A percentile compares a stretch with the other conserved stretches of the same genome.
Evolutionary conservation across 768 basidiomycete species (phyloP).

Genomic region (Lactarius indigo): DNA sequence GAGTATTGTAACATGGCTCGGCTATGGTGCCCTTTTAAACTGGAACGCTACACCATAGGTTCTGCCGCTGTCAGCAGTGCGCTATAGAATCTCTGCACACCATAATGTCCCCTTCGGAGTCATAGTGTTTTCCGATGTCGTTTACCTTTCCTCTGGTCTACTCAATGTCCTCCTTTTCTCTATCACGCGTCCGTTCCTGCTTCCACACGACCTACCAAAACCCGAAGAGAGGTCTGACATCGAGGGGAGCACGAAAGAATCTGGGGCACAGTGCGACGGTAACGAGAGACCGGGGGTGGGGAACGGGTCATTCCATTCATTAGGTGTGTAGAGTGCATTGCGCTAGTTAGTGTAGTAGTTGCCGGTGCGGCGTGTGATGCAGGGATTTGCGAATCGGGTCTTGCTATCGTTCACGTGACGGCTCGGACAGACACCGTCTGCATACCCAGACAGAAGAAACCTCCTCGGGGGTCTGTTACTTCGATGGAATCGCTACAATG

Average conservation of each 20-base stretch:
- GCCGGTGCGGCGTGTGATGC: too few relatives aligned
- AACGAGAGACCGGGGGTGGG: not conserved
- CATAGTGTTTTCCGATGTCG: constrained; percentile 37
- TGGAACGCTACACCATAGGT: constrained; percentile 23
- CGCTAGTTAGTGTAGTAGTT: not conserved
- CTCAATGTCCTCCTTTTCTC: constrained; percentile 41
- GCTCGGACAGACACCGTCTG: constrained; percentile 17
- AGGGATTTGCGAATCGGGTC: constrained; percentile 22
- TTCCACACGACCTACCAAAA: constrained; percentile 28
- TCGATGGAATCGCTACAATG: too few relatives aligned
- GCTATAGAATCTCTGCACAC: constrained; percentile 37
- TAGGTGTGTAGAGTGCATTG: not conserved
- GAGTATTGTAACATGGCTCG: constrained; percentile 1
- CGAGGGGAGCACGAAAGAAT: constrained; percentile 20
- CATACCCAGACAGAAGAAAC: constrained; percentile 17
- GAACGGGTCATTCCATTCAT: not conserved
- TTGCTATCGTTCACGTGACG: constrained; percentile 21
- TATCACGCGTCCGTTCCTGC: constrained; percentile 37
- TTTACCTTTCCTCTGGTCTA: constrained; percentile 43
- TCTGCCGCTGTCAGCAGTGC: constrained; percentile 40
- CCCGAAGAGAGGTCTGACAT: not conserved
- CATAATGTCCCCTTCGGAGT: constrained; percentile 34
- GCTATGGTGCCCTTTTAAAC: not conserved
- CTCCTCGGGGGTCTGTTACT: constrained; percentile 20
- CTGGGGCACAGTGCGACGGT: not conserved